Conservation (phyloP, 768 basidiomycete species). For the Chalciporus sphaerocephalus region DNA sequence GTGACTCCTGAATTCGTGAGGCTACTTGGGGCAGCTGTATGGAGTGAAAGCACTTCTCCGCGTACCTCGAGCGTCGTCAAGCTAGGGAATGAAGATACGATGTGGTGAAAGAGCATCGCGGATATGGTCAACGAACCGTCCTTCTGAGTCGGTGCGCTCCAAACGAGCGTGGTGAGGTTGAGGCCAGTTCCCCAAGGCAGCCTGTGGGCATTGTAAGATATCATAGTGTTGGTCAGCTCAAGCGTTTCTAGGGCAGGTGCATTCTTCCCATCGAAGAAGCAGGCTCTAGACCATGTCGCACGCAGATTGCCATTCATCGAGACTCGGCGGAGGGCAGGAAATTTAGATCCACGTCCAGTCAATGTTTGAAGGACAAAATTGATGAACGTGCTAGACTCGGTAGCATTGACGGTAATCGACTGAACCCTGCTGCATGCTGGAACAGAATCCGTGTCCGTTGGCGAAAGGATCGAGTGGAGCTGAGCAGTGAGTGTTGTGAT, state of each 20-base stretch:
- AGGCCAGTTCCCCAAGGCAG: constrained; percentile 11
- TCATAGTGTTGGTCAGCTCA: constrained; percentile 17
- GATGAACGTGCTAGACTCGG: constrained; percentile 12
- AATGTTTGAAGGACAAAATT: constrained; percentile 19
- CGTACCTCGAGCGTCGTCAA: constrained; percentile 17
- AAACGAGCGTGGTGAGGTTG: constrained; percentile 23
- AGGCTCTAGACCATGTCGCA: constrained; percentile 18
- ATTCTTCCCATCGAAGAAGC: constrained; percentile 18
- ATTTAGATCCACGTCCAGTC: constrained; percentile 12
- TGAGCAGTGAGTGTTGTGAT: constrained; percentile 14
- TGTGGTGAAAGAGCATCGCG: constrained; percentile 12
- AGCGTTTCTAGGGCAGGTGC: constrained; percentile 12
- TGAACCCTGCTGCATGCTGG: constrained; percentile 12
- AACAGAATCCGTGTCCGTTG: background rate
- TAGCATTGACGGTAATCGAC: constrained; percentile 16
- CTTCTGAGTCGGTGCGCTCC: constrained; percentile 10
- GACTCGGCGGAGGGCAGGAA: constrained; percentile 10
- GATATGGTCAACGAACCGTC: constrained; percentile 14
- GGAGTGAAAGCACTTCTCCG: constrained; percentile 11
- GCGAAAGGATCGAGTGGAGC: constrained; percentile 13
- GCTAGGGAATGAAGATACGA: constrained; percentile 20
- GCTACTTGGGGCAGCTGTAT: constrained; percentile 1
- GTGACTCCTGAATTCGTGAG: constrained; percentile 3
- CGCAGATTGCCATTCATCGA: constrained; percentile 10
- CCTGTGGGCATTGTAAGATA: constrained; percentile 5